Base-by-base conservation (phyloP, 2,329 filamentous ascomycete genomes). In the Colletotrichum tamarilloi region DNA sequence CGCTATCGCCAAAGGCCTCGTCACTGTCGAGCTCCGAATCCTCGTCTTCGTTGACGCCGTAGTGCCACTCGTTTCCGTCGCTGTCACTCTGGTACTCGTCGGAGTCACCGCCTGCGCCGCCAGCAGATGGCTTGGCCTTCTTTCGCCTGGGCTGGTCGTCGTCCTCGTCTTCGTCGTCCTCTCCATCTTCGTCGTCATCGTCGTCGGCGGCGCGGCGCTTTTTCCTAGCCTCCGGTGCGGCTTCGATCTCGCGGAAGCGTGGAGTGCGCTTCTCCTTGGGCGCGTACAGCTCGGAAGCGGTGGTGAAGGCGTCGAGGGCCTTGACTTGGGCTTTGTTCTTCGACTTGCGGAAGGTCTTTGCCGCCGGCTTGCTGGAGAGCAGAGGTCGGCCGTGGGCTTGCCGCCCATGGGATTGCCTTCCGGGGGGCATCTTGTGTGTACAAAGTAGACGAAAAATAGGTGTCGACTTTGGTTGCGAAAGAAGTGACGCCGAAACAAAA, bases 1-100 rank as follows among this genome's bases (percentile, higher is more conserved):
- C 95, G 78, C 94, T 97, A 76, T 94, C 92, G 4, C 95, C 94
- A 86, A 98, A 95, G 2, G 96, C 95, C 78, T 97, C 94, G 80
- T 92, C 90, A 77, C 89, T 91, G 76, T 92, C 91, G 66, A 92
- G 89, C 73, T 92, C 90, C 5, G 90, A 92, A 76, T 92, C 90
- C 24, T 91, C 87, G 49, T 91, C 90, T 38, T 88, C 88, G 19
- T 85, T 85, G 26, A 85, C 86, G 30, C 95, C 95, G 63, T 97
- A 86, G 62, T 89, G 92, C 95, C 95, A 98, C 79, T 94, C 91
- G 78, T 97, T 94, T 26, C 95, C 95, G 74, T 95, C 94, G 74
- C 93, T 94, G 79, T 98, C 95, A 77, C 92, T 95, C 11, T 94
- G 94, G 75, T 92, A 91, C 71, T 95, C 93, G 19, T 90, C 86